A percentile compares a stretch with the other conserved stretches of the same genome.
Conservation (phyloP, 495 filamentous ascomycete species). For the Penicillium silybi region DNA sequence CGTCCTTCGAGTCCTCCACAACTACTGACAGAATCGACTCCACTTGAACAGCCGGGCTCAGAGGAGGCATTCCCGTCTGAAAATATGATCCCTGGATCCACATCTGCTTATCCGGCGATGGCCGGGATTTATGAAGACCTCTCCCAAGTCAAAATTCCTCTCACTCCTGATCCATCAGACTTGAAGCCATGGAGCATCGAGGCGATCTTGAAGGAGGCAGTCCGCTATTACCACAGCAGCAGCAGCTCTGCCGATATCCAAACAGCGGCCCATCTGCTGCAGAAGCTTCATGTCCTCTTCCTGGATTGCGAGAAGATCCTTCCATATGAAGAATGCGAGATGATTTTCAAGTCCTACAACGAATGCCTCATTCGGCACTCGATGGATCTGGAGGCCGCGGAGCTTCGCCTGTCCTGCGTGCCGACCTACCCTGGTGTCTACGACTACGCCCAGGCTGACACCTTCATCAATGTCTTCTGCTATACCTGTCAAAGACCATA, state of each 20-base stretch:
- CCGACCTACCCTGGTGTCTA: slow-evolving; percentile 59
- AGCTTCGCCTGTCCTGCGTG: slow-evolving; percentile 64
- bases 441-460: slow-evolving; percentile 50
- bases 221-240: slow-evolving; percentile 42
- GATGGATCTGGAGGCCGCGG: slow-evolving; percentile 63
- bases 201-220: slow-evolving; percentile 40
- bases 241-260: slow-evolving; percentile 41
- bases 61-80: slow-evolving; percentile 5
- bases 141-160: slow-evolving; percentile 27
- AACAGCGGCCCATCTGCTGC: slow-evolving; percentile 44
- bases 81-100: neutral
- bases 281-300: slow-evolving; percentile 42
- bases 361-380: slow-evolving; percentile 58
- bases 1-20: slow-evolving; percentile 41
- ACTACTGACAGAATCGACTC: slow-evolving; percentile 36
- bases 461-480: slow-evolving; percentile 45
- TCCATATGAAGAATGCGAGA: slow-evolving; percentile 38
- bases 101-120: slow-evolving; percentile 6
- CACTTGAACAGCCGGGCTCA: slow-evolving; percentile 16
- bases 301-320: slow-evolving; percentile 39
- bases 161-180: slow-evolving; percentile 26
- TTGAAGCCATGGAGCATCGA: slow-evolving; percentile 49
- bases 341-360: slow-evolving; percentile 63
- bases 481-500: slow-evolving; percentile 45
- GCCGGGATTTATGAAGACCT: slow-evolving; percentile 20